Conservation (phyloP, 768 basidiomycete species). For the Chalciporus sphaerocephalus region DNA sequence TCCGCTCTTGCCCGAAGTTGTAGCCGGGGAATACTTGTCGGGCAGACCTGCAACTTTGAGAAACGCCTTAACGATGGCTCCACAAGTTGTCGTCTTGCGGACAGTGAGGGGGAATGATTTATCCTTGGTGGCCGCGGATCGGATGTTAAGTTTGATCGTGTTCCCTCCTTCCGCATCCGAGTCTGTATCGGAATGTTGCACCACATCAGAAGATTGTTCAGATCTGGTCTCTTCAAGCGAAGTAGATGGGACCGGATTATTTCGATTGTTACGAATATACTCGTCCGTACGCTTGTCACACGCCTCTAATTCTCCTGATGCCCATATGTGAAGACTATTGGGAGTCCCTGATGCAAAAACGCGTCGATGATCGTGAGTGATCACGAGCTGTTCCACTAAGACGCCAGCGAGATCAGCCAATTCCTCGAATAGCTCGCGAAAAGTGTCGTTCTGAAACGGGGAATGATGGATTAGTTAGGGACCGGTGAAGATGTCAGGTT, state of each 20-base stretch:
- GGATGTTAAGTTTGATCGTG: conserved; percentile 63
- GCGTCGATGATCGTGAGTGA: conserved; percentile 58
- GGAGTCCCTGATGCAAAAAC: conserved; percentile 71
- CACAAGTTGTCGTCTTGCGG: conserved; percentile 70
- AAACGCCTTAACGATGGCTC: conserved; percentile 71
- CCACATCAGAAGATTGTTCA: conserved; percentile 14
- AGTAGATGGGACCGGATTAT: conserved; percentile 25
- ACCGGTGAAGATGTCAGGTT: neutral
- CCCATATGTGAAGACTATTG: conserved; percentile 60
- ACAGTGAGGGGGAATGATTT: conserved; percentile 64
- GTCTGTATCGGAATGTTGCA: conserved; percentile 25
- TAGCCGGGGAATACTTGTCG: conserved; percentile 42
- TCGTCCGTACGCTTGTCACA: conserved; percentile 61
- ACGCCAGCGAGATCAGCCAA: conserved; percentile 59
- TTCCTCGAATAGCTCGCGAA: conserved; percentile 60
- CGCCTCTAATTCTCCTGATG: conserved; percentile 69
- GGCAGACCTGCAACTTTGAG: conserved; percentile 62
- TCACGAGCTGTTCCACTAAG: conserved; percentile 47
- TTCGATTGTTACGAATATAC: conserved; percentile 48
- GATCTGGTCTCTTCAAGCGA: conserved; percentile 3
- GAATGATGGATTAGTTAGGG: neutral
- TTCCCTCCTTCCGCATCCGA: conserved; percentile 41
- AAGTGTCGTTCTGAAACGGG: conserved; percentile 52
- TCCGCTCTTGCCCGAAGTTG: conserved; percentile 36
- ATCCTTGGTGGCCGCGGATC: conserved; percentile 45